These are phyloP conservation scores for Ceratocystis eucalypticola DNA, from an alignment of 2,329 filamentous ascomycete species.

Conservation along the genomic window DNA sequence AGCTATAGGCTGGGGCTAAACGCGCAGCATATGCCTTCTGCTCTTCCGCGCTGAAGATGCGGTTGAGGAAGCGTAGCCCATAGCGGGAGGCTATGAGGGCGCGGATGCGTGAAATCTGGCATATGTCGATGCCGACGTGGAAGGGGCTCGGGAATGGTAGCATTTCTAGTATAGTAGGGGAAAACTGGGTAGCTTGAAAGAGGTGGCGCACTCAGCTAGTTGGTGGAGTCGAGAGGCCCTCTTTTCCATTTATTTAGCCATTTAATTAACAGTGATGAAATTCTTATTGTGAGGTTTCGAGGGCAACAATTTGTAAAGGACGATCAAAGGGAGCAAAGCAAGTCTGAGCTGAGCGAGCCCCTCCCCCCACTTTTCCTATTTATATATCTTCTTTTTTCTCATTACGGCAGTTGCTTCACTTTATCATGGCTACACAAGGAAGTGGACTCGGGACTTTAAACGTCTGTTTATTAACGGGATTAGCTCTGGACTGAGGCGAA, in stretches of 20 bases:
- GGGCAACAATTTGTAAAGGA: too few species aligned
- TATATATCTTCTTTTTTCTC: neutral
- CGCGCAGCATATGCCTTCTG: constrained; percentile 19
- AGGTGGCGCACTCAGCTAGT: too few species aligned
- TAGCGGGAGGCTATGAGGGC: constrained; percentile 37
- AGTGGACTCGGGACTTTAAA: neutral
- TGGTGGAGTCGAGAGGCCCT: too few species aligned
- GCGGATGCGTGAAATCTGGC: constrained; percentile 52
- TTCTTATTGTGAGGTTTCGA: too few species aligned
- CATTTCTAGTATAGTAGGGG: constrained; percentile 20
- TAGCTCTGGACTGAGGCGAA: neutral
- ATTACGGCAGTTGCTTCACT: neutral
- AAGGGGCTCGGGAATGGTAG: constrained; percentile 49
- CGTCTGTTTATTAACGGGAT: neutral
- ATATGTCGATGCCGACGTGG: constrained; percentile 67
- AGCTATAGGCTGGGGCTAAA: constrained; percentile 11
- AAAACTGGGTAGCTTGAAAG: neutral
- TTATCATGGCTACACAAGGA: neutral
- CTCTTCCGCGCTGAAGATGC: constrained; percentile 35
- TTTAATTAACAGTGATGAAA: too few species aligned
- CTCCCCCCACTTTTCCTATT: neutral
- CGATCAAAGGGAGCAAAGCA: too few species aligned
- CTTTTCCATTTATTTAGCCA: too few species aligned
- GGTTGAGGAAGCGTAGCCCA: constrained; percentile 34
- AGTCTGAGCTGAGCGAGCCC: neutral